phyloP scores from a whole-genome alignment of 2,329 filamentous ascomycete species.

The Phyllosticta citribraziliensis region DNA sequence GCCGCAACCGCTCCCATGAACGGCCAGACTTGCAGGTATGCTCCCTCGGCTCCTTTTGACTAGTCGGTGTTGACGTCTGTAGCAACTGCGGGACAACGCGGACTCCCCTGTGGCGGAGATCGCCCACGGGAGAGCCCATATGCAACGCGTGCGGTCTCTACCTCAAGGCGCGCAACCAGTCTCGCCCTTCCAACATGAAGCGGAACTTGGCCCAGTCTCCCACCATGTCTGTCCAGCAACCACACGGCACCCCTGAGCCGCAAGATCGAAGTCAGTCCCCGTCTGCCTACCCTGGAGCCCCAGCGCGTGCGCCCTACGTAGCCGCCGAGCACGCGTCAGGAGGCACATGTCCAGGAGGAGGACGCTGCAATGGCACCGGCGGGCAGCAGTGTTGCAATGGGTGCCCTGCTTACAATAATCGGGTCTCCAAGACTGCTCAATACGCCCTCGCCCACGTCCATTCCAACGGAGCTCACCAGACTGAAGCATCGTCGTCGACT shows the following conservation, averaged over 20 bases:
- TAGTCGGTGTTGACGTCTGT: slow-evolving; percentile 4
- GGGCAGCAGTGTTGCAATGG: slow-evolving; percentile 91
- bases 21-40: slow-evolving; percentile 65
- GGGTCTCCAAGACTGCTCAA: slow-evolving; percentile 78
- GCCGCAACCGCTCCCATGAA: slow-evolving; percentile 32
- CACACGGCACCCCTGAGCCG: slow-evolving; percentile 24
- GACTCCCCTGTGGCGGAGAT: slow-evolving; percentile 90
- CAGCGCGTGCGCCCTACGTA: slow-evolving; percentile 58
- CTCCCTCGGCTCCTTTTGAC: slow-evolving; percentile 2
- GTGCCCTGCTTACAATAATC: slow-evolving; percentile 95
- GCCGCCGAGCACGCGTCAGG: slow-evolving; percentile 59
- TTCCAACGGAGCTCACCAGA: slow-evolving; percentile 24
- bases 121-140: slow-evolving; percentile 85
- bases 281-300: slow-evolving; percentile 21
- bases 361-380: slow-evolving; percentile 90
- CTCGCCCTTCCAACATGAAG: slow-evolving; percentile 83
- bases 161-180: slow-evolving; percentile 82
- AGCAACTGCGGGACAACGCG: slow-evolving; percentile 94
- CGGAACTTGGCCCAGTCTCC: slow-evolving; percentile 46
- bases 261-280: slow-evolving; percentile 33
- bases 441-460: slow-evolving; percentile 44
- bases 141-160: slow-evolving; percentile 98
- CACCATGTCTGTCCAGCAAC: slow-evolving; percentile 14
- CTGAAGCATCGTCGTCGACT: slow-evolving; percentile 7
- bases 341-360: slow-evolving; percentile 92